A percentile compares a stretch with the other conserved stretches of the same genome.
phyloP scores from a whole-genome alignment of 805 yeast species.

The Metschnikowia lachancei region DNA sequence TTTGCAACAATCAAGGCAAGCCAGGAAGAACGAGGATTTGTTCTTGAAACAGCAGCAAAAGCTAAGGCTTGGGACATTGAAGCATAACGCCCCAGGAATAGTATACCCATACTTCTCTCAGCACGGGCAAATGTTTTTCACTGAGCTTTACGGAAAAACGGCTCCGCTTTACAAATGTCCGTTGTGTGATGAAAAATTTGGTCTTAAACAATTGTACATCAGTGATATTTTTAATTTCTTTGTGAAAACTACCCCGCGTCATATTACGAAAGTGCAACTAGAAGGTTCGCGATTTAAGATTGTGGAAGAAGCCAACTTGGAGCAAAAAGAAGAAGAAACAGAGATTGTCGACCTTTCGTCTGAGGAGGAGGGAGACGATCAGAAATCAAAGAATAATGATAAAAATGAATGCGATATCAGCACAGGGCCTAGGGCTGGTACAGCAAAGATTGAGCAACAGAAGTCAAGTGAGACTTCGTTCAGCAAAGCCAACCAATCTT shows the following conservation, averaged over 20 bases:
- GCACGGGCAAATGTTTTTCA: slow-evolving; percentile 21
- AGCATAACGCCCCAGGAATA: slow-evolving; percentile 12
- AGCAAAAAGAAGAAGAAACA: slow-evolving; percentile 12
- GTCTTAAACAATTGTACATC: slow-evolving; percentile 33
- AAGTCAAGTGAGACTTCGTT: not conserved
- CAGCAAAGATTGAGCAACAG: not conserved
- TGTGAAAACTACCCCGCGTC: slow-evolving; percentile 37
- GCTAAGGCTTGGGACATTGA: slow-evolving; percentile 13
- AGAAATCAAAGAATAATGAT: not conserved
- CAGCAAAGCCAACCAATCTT: not conserved
- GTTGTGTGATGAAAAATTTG: slow-evolving; percentile 36
- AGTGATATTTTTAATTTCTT: slow-evolving; percentile 42
- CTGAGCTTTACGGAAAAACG: slow-evolving; percentile 16
- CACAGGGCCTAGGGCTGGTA: too few relatives aligned
- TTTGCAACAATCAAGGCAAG: slow-evolving; percentile 26
- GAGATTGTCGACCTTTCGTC: slow-evolving; percentile 34
- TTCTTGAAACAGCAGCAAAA: slow-evolving; percentile 16
- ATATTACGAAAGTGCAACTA: slow-evolving; percentile 35
- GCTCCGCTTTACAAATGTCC: slow-evolving; percentile 41
- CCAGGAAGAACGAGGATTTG: slow-evolving; percentile 15
- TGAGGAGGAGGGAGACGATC: slow-evolving; percentile 21
- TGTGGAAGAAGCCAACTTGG: slow-evolving; percentile 26
- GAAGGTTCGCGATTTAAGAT: slow-evolving; percentile 35
- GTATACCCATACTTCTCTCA: slow-evolving; percentile 19
- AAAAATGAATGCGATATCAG: too few relatives aligned